phyloP scores from a whole-genome alignment of 371 early-diverging fungal species.

The Mucor circinelloides region DNA sequence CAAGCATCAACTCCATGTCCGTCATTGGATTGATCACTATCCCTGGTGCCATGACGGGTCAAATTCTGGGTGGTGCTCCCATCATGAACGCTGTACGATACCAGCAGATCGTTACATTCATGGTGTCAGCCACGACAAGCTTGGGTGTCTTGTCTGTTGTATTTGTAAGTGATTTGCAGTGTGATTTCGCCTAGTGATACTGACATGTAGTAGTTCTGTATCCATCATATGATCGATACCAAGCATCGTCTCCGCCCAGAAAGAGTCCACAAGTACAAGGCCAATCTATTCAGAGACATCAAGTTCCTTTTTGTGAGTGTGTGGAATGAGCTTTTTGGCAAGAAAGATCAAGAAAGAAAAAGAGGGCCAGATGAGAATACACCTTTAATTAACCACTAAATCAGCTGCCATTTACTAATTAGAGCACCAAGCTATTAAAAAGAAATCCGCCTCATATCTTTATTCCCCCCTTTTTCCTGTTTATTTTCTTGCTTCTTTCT shows the following conservation, averaged over 20 bases:
- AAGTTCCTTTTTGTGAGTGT: slow-evolving; percentile 6
- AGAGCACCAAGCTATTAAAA: neutral
- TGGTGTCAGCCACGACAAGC: slow-evolving; percentile 72
- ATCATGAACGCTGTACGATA: slow-evolving; percentile 80
- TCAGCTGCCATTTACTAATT: neutral
- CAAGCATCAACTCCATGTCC: slow-evolving; percentile 83
- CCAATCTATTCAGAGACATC: slow-evolving; percentile 26
- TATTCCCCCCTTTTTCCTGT: slow-evolving; percentile 3
- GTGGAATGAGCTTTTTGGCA: slow-evolving; percentile 4
- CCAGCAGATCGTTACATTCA: slow-evolving; percentile 83
- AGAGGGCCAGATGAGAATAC: neutral
- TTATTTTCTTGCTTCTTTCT: neutral
- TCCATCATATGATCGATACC: slow-evolving; percentile 63
- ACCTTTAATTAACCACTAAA: neutral
- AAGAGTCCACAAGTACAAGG: slow-evolving; percentile 38
- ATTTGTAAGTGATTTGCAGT: slow-evolving; percentile 39
- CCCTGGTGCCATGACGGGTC: slow-evolving; percentile 93
- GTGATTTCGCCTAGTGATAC: neutral
- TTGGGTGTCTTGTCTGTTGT: slow-evolving; percentile 62
- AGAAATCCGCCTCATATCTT: neutral
- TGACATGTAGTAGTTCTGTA: slow-evolving; percentile 43
- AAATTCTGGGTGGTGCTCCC: slow-evolving; percentile 82
- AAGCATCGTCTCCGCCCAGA: slow-evolving; percentile 61
- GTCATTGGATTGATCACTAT: slow-evolving; percentile 88
- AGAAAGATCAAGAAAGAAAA: neutral